Evolutionary conservation across 1,284 basidiomycete genomes (phyloP).

Genomic region (Ganoderma boninense): DNA sequence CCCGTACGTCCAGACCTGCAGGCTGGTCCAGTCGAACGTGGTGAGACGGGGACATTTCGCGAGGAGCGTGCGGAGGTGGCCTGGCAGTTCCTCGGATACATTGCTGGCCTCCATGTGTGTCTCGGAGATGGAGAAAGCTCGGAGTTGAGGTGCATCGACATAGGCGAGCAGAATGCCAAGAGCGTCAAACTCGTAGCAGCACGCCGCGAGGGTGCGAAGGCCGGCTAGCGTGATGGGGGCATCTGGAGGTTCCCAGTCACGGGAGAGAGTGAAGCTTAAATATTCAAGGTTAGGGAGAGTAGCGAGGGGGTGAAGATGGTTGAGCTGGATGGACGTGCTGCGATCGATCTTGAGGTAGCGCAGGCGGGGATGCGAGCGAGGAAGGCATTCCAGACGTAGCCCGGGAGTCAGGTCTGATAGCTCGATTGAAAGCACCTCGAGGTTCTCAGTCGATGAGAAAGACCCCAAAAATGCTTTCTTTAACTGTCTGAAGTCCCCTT

Average conservation of each 20-base stretch:
- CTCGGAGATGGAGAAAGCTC: no score
- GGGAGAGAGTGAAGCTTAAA: neutral
- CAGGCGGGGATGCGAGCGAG: neutral
- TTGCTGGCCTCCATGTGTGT: no score
- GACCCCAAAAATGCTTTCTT: neutral
- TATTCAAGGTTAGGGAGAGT: neutral
- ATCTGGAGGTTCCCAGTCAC: neutral
- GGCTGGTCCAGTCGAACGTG: neutral
- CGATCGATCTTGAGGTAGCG: neutral
- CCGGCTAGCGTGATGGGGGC: neutral
- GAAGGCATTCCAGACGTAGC: no score
- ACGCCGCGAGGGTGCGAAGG: neutral
- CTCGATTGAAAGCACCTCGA: neutral
- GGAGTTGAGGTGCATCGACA: no score
- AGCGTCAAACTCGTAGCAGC: no score
- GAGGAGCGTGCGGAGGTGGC: neutral
- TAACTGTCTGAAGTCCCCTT: neutral
- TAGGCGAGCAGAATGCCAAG: no score
- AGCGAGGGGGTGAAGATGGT: neutral
- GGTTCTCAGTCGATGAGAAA: neutral
- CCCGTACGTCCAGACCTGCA: neutral
- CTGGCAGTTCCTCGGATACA: no score
- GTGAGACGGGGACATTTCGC: neutral
- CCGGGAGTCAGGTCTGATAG: no score
- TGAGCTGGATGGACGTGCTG: neutral